Evolutionary conservation across 345 rosid genomes (phyloP), one percentile per base, ranked within the genome.

Genomic region (Populus nigra): DNA sequence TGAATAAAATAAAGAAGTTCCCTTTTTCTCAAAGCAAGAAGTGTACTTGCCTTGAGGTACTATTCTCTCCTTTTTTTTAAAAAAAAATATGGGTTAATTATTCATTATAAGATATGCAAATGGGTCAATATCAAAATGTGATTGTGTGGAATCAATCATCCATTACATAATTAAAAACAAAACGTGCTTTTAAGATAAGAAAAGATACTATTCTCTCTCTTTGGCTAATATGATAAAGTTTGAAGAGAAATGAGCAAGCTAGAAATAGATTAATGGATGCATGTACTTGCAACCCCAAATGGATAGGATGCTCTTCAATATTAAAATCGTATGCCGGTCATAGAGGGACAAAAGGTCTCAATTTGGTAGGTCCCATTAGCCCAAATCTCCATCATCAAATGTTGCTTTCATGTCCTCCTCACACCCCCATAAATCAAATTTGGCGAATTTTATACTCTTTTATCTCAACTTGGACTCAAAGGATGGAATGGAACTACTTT

Each of bases 291-390:
- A 13, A 22, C 41, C 49, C 41, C 8, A 45, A 47, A 47, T 45
- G 78, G 71, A 75, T 65, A 23, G 53, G 72, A 43, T 27, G 16
- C 61, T 31, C 50, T 17, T 63, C 20, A 29, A 61, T 57, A 59
- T 62, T 63, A 49, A 25, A 65, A 22, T 29, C 18, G 17, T 8
- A 31, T 81, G 84, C 83, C 77, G 81, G 83, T 73, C 76, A 35
- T 36, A 29, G 72, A 72, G 81, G 83, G 83, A 81, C 81, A 78
- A 84, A 70, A 78, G 39, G 82, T 72, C 78, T 68, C 71, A 67
- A 35, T 67, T 66, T 39, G 49, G 45, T 67, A 77, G 84, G 70
- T 59, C 78, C 73, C 50, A 29, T 15, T 1, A 7, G 43, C 35
- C 31, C 65, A 49, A 23, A 35, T 82, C 79, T 45, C 22, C 67